phyloP scores from a whole-genome alignment of 2,329 filamentous ascomycete genomes.

The Colletotrichum endophyticum region DNA sequence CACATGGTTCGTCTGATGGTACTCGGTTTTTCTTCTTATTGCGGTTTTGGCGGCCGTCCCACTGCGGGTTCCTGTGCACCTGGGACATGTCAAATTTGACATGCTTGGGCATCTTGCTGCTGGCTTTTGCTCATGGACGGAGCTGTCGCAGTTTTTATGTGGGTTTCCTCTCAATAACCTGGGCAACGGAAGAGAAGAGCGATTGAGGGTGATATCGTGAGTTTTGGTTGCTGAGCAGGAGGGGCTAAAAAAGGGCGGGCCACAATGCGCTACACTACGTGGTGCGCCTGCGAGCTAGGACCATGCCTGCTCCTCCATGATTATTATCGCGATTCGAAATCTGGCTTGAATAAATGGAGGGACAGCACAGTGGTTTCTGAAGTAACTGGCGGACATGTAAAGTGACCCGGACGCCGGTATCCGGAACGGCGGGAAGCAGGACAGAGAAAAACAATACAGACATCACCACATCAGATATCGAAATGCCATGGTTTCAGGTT shows the following conservation, averaged over 20 bases:
- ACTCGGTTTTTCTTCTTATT: background rate
- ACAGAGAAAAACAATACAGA: background rate
- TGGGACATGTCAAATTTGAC: background rate
- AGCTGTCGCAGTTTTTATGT: background rate
- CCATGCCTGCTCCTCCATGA: background rate
- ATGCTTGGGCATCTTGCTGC: background rate
- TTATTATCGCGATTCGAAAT: background rate
- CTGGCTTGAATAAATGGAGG: background rate
- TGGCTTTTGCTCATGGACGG: background rate
- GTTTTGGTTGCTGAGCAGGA: slow-evolving; percentile 2
- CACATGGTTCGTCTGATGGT: background rate
- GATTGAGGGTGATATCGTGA: background rate
- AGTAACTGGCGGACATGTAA: background rate
- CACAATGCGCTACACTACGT: background rate
- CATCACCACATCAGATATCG: background rate
- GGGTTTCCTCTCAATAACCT: background rate
- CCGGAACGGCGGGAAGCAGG: background rate
- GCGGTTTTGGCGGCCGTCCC: background rate
- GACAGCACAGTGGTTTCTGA: background rate
- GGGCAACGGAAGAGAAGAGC: background rate
- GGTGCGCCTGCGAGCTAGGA: slow-evolving; percentile 3
- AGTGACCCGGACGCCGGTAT: background rate
- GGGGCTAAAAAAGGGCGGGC: background rate
- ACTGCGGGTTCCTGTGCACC: background rate
- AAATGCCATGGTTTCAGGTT: slow-evolving; percentile 12